Base-by-base conservation (phyloP, 805 yeast species). In the Schizosaccharomyces lindneri region DNA sequence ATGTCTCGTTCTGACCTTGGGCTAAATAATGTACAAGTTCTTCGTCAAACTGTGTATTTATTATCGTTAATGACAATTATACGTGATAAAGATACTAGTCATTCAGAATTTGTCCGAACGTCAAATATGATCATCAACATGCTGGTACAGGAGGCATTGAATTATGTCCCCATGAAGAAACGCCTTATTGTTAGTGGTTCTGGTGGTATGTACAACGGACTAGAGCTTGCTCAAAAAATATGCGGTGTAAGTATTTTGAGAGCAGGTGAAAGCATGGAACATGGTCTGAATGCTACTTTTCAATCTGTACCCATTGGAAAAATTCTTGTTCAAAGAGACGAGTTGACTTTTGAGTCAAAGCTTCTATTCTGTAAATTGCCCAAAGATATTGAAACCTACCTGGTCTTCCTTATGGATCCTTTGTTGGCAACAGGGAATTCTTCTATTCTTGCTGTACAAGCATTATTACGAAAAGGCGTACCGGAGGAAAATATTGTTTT, bases 231-330 rank as follows among this genome's bases (percentile, higher is more conserved):
- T 68, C 97, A 97, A 55, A 88, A 87, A 73, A 90, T 93, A 64
- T 90, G 97, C 71, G 98, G 98, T 66, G 98, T 93, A 46, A 87
- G 96, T 19, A 93, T 93, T 70, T 94, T 93, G 68, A 79, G 98
- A 71, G 98, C 98, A 4, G 98, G 98, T 66, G 98, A 93, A 73
- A 84, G 95, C 55, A 93, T 93, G 98, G 57, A 51, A 51, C 27
- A 51, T 29, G 57, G 57, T 7, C n/a, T 46, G 51, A 24, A n/a
- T 24, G 19, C 51, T 46, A 27, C 51, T 46, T 46, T n/a, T 24
- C 27, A 46, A 7, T 29, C 57, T 13, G 36, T 51, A 2, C 57
- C 57, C n/a, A 29, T 51, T 29, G 57, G 57, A 6, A 51, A 51
- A 29, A 17, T 51, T 3, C 36, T 51, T 21, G n/a, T 51, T 2